phyloP scores from a whole-genome alignment of 805 yeast genomes.

The Saccharomyces eubayanus region DNA sequence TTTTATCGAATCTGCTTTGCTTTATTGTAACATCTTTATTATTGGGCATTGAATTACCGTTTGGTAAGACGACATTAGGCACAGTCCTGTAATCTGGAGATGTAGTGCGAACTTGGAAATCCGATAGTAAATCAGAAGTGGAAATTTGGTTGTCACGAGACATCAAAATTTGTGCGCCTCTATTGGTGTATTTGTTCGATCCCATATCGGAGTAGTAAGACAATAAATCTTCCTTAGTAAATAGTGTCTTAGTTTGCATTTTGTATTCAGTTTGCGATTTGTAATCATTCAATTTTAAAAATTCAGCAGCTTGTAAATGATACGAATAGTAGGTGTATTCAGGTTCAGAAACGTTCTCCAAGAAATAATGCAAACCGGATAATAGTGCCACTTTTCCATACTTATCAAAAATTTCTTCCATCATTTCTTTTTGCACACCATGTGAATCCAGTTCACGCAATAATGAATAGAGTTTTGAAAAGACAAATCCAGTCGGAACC shows the following conservation, averaged over 20 bases:
- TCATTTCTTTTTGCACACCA: constrained; percentile 11
- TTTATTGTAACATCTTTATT: background rate
- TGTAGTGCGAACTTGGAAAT: constrained; percentile 6
- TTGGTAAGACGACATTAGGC: background rate
- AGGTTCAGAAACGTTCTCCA: constrained; percentile 14
- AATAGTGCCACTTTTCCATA: constrained; percentile 26
- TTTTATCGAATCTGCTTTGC: background rate
- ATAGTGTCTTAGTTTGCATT: constrained; percentile 9
- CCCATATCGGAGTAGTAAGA: constrained; percentile 28
- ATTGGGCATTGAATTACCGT: background rate
- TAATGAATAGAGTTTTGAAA: constrained; percentile 16
- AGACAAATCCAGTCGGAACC: constrained; percentile 13
- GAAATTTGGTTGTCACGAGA: constrained; percentile 16
- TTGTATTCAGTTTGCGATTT: constrained; percentile 18
- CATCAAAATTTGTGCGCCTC: constrained; percentile 24
- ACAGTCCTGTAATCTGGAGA: background rate
- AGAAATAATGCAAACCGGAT: constrained; percentile 26
- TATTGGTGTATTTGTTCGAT: constrained; percentile 23
- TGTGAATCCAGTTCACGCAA: constrained; percentile 8
- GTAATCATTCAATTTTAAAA: constrained; percentile 23
- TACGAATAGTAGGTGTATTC: constrained; percentile 21
- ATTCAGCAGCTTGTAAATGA: constrained; percentile 26
- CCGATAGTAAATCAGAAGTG: constrained; percentile 19
- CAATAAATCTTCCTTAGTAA: constrained; percentile 24
- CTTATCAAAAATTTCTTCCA: constrained; percentile 19